phyloP scores from a whole-genome alignment of 164 flowering plant genomes.

The Kingdonia uniflora region DNA sequence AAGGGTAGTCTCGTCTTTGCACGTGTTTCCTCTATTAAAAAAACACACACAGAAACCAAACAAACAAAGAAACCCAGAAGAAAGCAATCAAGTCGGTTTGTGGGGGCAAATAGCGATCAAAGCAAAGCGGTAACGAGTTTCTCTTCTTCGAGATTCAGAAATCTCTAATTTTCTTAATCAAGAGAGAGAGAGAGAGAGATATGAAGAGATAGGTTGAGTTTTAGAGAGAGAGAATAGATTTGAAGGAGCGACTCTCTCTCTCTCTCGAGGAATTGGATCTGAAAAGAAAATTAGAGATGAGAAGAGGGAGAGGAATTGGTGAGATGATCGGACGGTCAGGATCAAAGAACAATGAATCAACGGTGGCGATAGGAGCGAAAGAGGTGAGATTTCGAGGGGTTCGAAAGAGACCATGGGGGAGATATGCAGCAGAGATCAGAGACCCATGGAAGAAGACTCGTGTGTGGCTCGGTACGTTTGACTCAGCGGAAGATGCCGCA shows the following conservation, averaged over 20 bases:
- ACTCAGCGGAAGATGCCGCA: constrained; percentile 74
- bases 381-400: constrained; percentile 63
- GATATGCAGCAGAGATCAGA: constrained; percentile 78
- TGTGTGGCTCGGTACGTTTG: constrained; percentile 85
- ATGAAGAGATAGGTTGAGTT: no score
- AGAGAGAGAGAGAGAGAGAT: no score
- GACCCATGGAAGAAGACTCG: constrained; percentile 73
- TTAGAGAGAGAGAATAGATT: no score
- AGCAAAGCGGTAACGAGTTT: not conserved
- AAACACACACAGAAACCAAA: not conserved
- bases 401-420: constrained; percentile 72
- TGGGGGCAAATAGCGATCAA: constrained; percentile 9
- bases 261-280: no score
- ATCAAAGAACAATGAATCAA: constrained; percentile 8
- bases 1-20: no score
- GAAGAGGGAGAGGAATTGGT: constrained; percentile 36
- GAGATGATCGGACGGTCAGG: constrained; percentile 11
- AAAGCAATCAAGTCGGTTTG: constrained; percentile 14
- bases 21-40: no score
- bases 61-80: not conserved
- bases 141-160: no score
- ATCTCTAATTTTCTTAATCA: no score
- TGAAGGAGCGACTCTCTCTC: no score
- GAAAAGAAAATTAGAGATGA: constrained; percentile 14
- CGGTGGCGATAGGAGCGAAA: constrained; percentile 5